These are phyloP conservation scores for Trametes polyzona DNA, from an alignment of 1,284 basidiomycete genomes.

Conservation along the genomic window DNA sequence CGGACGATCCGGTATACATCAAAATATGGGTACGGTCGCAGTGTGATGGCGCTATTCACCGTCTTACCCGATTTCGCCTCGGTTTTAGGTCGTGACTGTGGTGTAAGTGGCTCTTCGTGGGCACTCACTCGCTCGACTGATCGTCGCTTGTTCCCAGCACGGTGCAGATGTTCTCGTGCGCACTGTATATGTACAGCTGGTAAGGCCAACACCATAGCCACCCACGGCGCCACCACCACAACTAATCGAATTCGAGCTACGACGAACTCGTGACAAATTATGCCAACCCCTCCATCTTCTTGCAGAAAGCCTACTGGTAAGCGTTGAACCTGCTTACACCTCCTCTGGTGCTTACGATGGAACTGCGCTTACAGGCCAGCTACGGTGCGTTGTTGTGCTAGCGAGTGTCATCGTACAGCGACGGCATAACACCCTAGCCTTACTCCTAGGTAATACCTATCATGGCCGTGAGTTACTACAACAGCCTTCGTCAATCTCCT, in stretches of 20 bases:
- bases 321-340: background rate
- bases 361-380: background rate
- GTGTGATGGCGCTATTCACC: background rate
- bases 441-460: background rate
- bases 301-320: background rate
- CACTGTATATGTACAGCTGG: no score
- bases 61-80: background rate
- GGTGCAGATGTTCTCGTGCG: background rate
- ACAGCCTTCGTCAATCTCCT: background rate
- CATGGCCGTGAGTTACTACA: background rate
- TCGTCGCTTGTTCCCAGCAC: background rate
- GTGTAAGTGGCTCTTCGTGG: background rate
- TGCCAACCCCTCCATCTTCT: background rate
- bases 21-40: constrained; percentile 1
- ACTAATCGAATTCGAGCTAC: no score
- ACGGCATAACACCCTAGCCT: background rate
- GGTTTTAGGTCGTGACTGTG: background rate
- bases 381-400: background rate
- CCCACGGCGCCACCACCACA: no score
- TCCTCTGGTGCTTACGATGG: background rate
- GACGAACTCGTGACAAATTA: constrained; percentile 1
- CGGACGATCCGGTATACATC: background rate
- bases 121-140: background rate
- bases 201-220: no score
- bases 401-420: background rate